Evolutionary conservation across 352 stramenopile genomes (phyloP).

Genomic region (Phytophthora parvispora): DNA sequence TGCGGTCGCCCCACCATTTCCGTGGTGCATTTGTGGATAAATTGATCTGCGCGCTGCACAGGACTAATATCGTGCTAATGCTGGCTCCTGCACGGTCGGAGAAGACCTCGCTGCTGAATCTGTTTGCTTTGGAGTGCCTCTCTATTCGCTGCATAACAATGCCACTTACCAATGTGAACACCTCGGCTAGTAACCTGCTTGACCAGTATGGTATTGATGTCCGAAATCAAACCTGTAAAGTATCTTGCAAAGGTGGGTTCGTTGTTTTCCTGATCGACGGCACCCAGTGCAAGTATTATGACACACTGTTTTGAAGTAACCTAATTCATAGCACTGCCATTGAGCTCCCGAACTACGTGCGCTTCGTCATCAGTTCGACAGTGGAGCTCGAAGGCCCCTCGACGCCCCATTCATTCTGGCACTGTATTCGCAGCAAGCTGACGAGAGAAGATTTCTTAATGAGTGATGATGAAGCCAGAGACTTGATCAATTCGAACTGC

Average conservation of each 20-base stretch:
- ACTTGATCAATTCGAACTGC: neutral
- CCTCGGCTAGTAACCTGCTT: neutral
- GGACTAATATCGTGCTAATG: neutral
- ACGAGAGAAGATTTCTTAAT: neutral
- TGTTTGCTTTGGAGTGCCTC: neutral
- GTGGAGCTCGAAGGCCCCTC: neutral
- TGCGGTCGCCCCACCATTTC: neutral
- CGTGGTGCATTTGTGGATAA: neutral
- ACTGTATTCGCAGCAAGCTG: neutral
- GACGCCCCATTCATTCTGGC: neutral
- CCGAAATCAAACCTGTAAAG: neutral
- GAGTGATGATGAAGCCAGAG: neutral
- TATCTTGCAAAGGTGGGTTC: neutral
- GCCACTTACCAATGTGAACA: neutral
- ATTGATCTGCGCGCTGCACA: neutral
- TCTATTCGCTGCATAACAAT: neutral
- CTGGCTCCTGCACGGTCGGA: neutral
- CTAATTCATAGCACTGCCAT: neutral
- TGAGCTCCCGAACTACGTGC: neutral
- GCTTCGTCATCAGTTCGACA: neutral
- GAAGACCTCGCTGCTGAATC: neutral
- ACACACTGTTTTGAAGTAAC: neutral
- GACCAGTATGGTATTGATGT: neutral
- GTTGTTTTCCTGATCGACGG: neutral
- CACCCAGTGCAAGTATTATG: neutral